phyloP scores from a whole-genome alignment of 2,329 filamentous ascomycete genomes.

The Alternaria sp. region DNA sequence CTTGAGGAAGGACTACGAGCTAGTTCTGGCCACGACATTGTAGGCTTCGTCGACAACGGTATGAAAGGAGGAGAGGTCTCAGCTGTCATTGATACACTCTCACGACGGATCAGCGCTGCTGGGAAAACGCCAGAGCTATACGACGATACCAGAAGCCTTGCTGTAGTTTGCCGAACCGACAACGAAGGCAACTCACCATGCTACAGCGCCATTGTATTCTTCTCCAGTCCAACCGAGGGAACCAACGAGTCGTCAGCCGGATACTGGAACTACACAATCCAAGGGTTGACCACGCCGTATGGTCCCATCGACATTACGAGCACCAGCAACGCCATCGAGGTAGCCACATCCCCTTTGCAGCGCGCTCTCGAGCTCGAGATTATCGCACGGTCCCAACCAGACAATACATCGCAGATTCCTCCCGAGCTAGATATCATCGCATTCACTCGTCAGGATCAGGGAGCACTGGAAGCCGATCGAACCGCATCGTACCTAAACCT shows the following conservation, averaged over 20 bases:
- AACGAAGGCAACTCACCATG: slow-evolving; percentile 70
- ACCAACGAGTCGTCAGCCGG: slow-evolving; percentile 48
- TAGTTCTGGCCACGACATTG: slow-evolving; percentile 64
- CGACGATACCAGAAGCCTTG: slow-evolving; percentile 64
- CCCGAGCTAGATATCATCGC: neutral
- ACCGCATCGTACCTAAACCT: neutral
- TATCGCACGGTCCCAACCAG: neutral
- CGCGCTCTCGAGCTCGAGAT: slow-evolving; percentile 56
- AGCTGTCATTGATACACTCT: slow-evolving; percentile 70
- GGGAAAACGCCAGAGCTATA: slow-evolving; percentile 64
- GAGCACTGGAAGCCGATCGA: neutral
- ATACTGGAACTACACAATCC: slow-evolving; percentile 85
- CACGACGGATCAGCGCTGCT: slow-evolving; percentile 61
- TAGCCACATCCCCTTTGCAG: slow-evolving; percentile 83
- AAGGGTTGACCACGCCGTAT: slow-evolving; percentile 75
- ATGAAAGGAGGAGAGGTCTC: slow-evolving; percentile 72
- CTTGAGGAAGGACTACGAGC: neutral
- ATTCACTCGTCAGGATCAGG: neutral
- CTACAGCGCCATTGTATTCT: slow-evolving; percentile 76
- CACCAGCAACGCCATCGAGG: slow-evolving; percentile 74
- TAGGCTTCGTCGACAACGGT: slow-evolving; percentile 82
- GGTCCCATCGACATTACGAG: slow-evolving; percentile 67
- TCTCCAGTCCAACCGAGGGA: slow-evolving; percentile 76
- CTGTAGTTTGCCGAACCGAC: slow-evolving; percentile 63
- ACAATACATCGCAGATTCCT: neutral